Conservation (phyloP, 2,329 filamentous ascomycete species). For the Cladosporium sp. region DNA sequence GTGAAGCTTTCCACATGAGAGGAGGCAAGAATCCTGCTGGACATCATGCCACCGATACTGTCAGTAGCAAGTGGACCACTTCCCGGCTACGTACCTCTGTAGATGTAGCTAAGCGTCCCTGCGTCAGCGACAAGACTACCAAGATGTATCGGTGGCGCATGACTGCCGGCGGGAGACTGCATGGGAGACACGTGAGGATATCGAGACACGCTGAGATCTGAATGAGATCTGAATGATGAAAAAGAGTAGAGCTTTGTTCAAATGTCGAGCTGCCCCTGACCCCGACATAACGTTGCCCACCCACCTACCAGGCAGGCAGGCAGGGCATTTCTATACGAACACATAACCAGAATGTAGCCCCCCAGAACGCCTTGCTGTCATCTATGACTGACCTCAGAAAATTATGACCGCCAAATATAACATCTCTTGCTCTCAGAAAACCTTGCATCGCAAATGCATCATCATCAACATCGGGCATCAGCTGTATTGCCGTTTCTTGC, state of each 20-base stretch:
- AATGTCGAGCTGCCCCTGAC: not conserved
- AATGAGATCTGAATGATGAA: no score
- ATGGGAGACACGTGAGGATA: not conserved
- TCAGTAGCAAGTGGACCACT: not conserved
- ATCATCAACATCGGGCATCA: not conserved
- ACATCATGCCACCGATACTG: no score
- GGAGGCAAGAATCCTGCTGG: not conserved
- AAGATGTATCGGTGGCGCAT: not conserved
- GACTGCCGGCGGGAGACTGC: not conserved
- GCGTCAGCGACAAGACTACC: not conserved
- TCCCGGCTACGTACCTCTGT: not conserved
- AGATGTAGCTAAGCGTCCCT: not conserved
- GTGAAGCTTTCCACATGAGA: not conserved
- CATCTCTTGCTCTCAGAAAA: not conserved
- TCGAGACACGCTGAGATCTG: not conserved
- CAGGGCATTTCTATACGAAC: not conserved
- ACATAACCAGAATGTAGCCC: conserved; percentile 4
- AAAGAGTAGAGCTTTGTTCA: conserved; percentile 10
- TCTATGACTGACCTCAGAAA: not conserved
- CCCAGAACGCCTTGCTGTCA: conserved; percentile 13
- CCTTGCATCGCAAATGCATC: not conserved
- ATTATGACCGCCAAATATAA: conserved; percentile 4
- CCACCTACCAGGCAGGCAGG: not conserved
- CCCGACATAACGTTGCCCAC: not conserved
- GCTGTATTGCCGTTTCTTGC: not conserved